A percentile compares a stretch with the other conserved stretches of the same genome.
These are phyloP conservation scores for Talinum fruticosum DNA, from an alignment of 148 eudicot genomes.

Conservation along the genomic window DNA sequence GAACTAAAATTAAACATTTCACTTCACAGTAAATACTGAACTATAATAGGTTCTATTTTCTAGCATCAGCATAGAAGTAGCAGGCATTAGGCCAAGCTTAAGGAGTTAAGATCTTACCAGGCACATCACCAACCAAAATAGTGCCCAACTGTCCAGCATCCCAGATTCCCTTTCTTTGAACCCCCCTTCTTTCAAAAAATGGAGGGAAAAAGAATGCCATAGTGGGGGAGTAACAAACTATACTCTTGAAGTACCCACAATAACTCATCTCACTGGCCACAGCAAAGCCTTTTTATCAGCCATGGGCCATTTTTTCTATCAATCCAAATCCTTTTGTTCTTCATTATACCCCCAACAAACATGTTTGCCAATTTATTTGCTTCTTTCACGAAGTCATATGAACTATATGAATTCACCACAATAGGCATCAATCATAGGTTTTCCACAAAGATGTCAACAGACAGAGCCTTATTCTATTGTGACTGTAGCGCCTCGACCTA, in stretches of 20 bases:
- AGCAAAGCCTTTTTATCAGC: not conserved
- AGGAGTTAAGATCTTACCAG: no score
- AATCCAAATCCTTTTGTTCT: not conserved
- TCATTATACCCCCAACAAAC: not conserved
- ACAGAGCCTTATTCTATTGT: not conserved
- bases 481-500: not conserved
- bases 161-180: not conserved
- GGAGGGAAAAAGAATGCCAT: no score
- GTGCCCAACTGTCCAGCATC: not conserved
- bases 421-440: not conserved
- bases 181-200: not conserved
- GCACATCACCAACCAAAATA: not conserved
- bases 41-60: no score
- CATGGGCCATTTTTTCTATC: not conserved
- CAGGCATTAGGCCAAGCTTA: no score
- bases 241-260: not conserved
- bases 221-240: not conserved
- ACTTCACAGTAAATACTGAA: no score
- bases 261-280: not conserved
- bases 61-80: no score
- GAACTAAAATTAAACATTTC: no score
- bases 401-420: not conserved
- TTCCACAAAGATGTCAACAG: not conserved
- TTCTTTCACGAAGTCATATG: not conserved
- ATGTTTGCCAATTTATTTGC: not conserved